Evolutionary conservation across 2,329 filamentous ascomycete genomes (phyloP), one percentile per base, ranked within the genome.

Genomic region (Xylaria sp.): DNA sequence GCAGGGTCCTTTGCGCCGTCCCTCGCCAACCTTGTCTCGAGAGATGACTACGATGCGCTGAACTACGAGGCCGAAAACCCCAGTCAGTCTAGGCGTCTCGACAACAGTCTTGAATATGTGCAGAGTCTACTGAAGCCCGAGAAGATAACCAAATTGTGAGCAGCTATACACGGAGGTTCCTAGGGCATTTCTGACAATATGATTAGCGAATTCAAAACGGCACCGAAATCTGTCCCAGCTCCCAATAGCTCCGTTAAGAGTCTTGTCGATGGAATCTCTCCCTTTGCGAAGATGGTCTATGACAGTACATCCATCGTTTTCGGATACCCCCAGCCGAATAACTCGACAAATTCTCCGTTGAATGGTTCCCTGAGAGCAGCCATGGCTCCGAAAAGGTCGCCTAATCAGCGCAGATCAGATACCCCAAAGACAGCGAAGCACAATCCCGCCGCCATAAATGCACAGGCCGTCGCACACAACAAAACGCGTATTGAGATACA

Each of bases 81-180:
- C 28, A 82, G 85, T 57, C 85, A 87, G 36, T 90, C 92, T 23
- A 87, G 88, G 76, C 87, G 89, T 71, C 83, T 94, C 56, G 90
- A 92, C 73, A 89, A 90, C 73, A 91, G 90, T 11, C 84, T 94
- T 54, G 87, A 91, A 74, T 90, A 95, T 78, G 84, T 97, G 36
- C 88, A 93, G 66, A 89, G 90, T 71, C 86, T 97, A 48, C 80
- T 97, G 65, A 89, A 90, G 76, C 87, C 89, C 1, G 87, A 90
- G n/a, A 89, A 90, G 69, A 83, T 92, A 71, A 90, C 91, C 10
- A 83, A 91, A 75, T 93, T 88, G 91, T 92, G 81, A 78, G 84
- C 75, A 60, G 44, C 17, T 46, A 51, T 53, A 6, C 57, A 23
- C 17, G 31, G 4, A n/a, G 2, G 33, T 36, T 51, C n/a, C 15